A percentile compares a stretch with the other conserved stretches of the same genome.
Conservation (phyloP, 2,329 filamentous ascomycete species). For the Aureobasidium vineae region DNA sequence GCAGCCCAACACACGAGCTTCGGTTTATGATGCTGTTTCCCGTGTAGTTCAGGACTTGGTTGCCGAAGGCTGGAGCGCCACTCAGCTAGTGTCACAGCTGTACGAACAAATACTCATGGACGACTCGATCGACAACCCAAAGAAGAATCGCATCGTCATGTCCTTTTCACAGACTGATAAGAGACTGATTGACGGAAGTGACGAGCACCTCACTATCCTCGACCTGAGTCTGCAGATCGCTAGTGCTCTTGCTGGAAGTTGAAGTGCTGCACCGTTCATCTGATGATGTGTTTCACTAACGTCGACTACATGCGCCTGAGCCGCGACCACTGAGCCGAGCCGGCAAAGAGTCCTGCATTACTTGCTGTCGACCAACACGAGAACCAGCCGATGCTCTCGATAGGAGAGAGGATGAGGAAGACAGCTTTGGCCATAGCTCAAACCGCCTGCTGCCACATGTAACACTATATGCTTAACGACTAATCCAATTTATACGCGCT, state of each 20-base stretch:
- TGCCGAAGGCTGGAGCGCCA: constrained; percentile 94
- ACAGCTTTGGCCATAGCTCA: background rate
- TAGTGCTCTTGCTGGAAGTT: constrained; percentile 29
- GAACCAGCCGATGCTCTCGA: background rate
- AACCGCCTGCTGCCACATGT: background rate
- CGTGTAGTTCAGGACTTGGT: constrained; percentile 85
- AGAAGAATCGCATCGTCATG: constrained; percentile 87
- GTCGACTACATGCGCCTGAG: background rate
- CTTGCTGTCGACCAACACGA: background rate
- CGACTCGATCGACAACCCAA: constrained; percentile 74
- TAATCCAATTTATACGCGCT: background rate
- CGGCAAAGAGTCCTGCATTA: background rate
- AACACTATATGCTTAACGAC: constrained; percentile 17
- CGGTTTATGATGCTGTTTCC: constrained; percentile 70
- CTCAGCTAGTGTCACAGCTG: constrained; percentile 79
- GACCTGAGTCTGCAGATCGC: constrained; percentile 76
- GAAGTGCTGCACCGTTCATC: background rate
- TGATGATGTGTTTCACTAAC: background rate
- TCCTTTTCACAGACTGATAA: constrained; percentile 95
- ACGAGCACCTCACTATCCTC: constrained; percentile 89
- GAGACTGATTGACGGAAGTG: constrained; percentile 86
- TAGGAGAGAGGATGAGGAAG: background rate
- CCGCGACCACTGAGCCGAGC: background rate
- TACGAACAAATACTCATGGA: constrained; percentile 74
- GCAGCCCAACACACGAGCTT: constrained; percentile 64